These are phyloP conservation scores for Ophiostoma angusticollis DNA, from an alignment of 2,329 filamentous ascomycete genomes.

Conservation along the genomic window DNA sequence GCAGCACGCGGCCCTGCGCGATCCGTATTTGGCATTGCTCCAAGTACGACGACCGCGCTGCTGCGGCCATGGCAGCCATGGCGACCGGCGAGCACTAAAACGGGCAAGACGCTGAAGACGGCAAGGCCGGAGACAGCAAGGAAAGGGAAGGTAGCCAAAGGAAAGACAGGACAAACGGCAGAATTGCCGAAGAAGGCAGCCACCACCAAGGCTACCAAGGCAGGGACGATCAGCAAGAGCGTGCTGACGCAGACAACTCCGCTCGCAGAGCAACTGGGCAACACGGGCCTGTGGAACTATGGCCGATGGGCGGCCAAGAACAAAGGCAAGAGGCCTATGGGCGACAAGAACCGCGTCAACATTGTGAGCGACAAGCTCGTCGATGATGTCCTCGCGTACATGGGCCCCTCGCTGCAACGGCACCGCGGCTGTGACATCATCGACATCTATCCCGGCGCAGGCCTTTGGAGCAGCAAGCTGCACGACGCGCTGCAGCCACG, in stretches of 20 bases:
- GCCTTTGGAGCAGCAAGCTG: slow-evolving; percentile 65
- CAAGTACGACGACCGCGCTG: background rate
- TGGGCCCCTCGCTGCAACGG: slow-evolving; percentile 54
- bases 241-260: slow-evolving; percentile 2
- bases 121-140: background rate
- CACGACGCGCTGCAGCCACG: slow-evolving; percentile 65
- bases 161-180: no score
- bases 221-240: slow-evolving; percentile 1
- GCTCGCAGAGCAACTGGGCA: slow-evolving; percentile 13
- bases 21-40: background rate
- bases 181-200: no score
- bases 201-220: no score
- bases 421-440: slow-evolving; percentile 73
- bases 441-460: slow-evolving; percentile 71
- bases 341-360: slow-evolving; percentile 35
- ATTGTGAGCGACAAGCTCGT: slow-evolving; percentile 39
- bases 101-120: background rate
- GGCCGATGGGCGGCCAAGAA: slow-evolving; percentile 6
- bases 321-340: slow-evolving; percentile 7
- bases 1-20: background rate
- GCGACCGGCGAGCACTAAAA: background rate
- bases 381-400: slow-evolving; percentile 54
- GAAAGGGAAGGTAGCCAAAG: no score
- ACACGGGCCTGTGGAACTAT: slow-evolving; percentile 13
- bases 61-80: background rate